Evolutionary conservation across 306 rosid species (phyloP).

Genomic region (Oxytropis ochrocephala): DNA sequence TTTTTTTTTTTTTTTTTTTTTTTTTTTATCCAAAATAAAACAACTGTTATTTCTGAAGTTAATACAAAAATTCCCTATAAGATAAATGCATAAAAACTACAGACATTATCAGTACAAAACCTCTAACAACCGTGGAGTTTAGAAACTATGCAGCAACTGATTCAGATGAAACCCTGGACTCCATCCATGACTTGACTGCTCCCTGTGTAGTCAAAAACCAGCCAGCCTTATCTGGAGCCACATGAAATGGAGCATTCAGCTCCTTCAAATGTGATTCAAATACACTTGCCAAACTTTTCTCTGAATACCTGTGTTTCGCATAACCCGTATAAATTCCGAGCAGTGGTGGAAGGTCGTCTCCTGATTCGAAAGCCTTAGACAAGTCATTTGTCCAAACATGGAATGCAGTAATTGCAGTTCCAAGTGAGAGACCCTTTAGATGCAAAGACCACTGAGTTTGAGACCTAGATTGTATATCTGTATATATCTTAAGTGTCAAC

Average conservation of each 20-base stretch:
- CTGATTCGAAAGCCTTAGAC: too few relatives aligned
- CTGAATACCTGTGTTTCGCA: too few relatives aligned
- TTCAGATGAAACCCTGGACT: conserved; percentile 47
- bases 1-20: too few relatives aligned
- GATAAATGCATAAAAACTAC: conserved; percentile 18
- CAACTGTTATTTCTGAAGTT: conserved; percentile 21
- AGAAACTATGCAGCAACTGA: conserved; percentile 35
- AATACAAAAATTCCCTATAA: conserved; percentile 38
- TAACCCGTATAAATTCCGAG: too few relatives aligned
- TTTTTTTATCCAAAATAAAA: too few relatives aligned
- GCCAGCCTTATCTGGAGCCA: conserved; percentile 85
- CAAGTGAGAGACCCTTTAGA: too few relatives aligned
- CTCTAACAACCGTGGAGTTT: neutral
- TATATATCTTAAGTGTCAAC: too few relatives aligned
- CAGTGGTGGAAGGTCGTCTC: too few relatives aligned
- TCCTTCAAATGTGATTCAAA: conserved; percentile 79
- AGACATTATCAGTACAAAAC: conserved; percentile 19
- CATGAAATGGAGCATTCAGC: conserved; percentile 79
- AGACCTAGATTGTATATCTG: too few relatives aligned
- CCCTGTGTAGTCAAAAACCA: conserved; percentile 90
- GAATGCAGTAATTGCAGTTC: too few relatives aligned
- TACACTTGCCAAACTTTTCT: conserved; percentile 49
- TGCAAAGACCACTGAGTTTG: too few relatives aligned
- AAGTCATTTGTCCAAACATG: too few relatives aligned
- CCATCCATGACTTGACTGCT: conserved; percentile 78